Base-by-base conservation (phyloP, 208 protist species). In the Herpetomonas samuelpessoai region DNA sequence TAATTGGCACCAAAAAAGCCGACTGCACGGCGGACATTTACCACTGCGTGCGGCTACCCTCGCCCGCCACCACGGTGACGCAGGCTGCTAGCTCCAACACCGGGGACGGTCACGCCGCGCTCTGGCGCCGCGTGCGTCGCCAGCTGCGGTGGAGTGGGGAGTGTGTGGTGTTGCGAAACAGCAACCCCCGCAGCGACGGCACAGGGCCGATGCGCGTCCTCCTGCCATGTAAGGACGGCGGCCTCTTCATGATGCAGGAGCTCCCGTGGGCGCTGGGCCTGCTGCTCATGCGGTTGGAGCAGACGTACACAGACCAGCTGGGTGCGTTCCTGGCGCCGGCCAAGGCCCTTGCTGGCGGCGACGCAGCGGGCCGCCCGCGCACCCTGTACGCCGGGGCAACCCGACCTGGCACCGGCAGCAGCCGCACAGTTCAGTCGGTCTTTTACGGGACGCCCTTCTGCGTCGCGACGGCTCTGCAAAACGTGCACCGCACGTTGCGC, bases 141-240 rank as follows among this genome's bases (percentile, higher is more conserved):
- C 65, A 55, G 31, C 53, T 78, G 46, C 69, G 47, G 55, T 76
- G 61, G 55, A 54, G 52, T 62, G 78, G 54, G 29, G 58, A 57
- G 51, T 55, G 45, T 30, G 31, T 18, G 27, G 45, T 28, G 56
- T 50, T 60, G 68, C 62, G 35, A 67, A 75, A 58, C 71, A 69
- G 64, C 63, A 51, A 41, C 65, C 60, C 30, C 66, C 71, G 48
- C 50, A 59, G 56, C 67, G 56, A 27, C 72, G 51, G 61, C 67
- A 55, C 30, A 41, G 21, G 55, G 62, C 51, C 41, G 26, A 59
- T 58, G 19, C 39, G 67, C 39, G 46, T 86, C 31, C 53, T 87
- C 35, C 30, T 91, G 29, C 74, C 74, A 3, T 87, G 83, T 48
- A 63, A 68, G 10, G 86, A 93, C 53, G 86, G 86, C 21, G 67